Percentiles rank a stretch among this genome's conserved stretches.
These are phyloP conservation scores for Leptographium procerum DNA, from an alignment of 2,329 filamentous ascomycete species.

Conservation along the genomic window DNA sequence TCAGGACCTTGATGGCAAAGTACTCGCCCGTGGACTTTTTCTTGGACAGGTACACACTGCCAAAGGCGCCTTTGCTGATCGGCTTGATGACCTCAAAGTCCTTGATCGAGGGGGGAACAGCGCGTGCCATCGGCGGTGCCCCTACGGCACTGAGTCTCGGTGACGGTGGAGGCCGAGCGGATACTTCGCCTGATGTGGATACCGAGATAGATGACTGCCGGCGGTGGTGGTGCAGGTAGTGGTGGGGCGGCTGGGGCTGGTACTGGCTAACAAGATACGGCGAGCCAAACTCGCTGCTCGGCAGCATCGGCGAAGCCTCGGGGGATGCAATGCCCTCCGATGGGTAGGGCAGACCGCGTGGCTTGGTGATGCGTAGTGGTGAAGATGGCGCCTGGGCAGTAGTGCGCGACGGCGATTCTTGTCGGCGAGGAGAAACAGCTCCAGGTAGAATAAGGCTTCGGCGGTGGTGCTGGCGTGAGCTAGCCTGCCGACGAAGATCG, in stretches of 20 bases:
- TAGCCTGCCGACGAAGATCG: constrained; percentile 61
- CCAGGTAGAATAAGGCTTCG: constrained; percentile 76
- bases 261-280: constrained; percentile 40
- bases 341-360: constrained; percentile 48
- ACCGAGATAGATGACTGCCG: constrained; percentile 80
- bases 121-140: constrained; percentile 71
- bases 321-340: constrained; percentile 66
- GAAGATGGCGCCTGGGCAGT: constrained; percentile 58
- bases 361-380: constrained; percentile 75
- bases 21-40: constrained; percentile 98
- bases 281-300: constrained; percentile 70
- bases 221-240: constrained; percentile 53
- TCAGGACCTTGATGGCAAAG: constrained; percentile 95
- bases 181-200: constrained; percentile 29
- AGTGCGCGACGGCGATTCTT: constrained; percentile 75
- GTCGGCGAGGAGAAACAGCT: constrained; percentile 66
- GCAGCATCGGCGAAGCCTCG: constrained; percentile 78
- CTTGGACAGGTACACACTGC: constrained; percentile 94
- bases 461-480: constrained; percentile 72
- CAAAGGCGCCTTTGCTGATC: constrained; percentile 97
- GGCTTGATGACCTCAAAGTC: constrained; percentile 99
- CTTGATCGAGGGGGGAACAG: constrained; percentile 91
- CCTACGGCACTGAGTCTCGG: constrained; percentile 68
- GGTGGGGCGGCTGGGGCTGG: constrained; percentile 53
- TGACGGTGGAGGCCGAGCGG: constrained; percentile 60